Percentiles rank a stretch among this genome's conserved stretches.
Conservation (phyloP, 1,284 basidiomycete species). For the Leucocoprinus gongylophorus region DNA sequence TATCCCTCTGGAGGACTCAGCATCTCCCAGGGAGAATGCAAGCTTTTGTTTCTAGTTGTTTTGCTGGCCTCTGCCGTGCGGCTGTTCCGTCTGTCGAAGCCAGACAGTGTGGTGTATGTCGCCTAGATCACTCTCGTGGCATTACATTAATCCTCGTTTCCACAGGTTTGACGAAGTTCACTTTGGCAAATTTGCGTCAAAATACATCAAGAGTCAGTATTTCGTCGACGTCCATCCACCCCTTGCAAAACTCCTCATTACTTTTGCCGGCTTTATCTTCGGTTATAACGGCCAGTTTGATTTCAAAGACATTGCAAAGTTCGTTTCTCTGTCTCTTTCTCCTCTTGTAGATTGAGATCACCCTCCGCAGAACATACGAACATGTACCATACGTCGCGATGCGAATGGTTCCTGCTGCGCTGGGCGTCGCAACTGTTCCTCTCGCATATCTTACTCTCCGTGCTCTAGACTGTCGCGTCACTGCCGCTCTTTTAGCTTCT, state of each 20-base stretch:
- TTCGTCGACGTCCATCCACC: constrained; percentile 98
- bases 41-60: constrained; percentile 56
- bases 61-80: constrained; percentile 69
- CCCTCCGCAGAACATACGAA: constrained; percentile 61
- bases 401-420: constrained; percentile 86
- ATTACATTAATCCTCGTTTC: background rate
- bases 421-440: constrained; percentile 88
- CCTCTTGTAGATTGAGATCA: constrained; percentile 2
- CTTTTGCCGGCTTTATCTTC: constrained; percentile 79
- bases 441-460: constrained; percentile 92
- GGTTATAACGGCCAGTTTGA: constrained; percentile 95
- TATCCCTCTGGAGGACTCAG: constrained; percentile 59
- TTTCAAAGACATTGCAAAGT: constrained; percentile 97
- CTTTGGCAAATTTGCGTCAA: constrained; percentile 91
- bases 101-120: constrained; percentile 85
- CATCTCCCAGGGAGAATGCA: constrained; percentile 65
- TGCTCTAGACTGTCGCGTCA: constrained; percentile 82
- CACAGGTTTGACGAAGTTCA: constrained; percentile 93
- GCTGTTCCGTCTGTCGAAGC: constrained; percentile 73
- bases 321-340: constrained; percentile 16
- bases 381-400: constrained; percentile 93
- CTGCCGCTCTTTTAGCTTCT: constrained; percentile 84
- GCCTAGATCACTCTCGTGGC: background rate
- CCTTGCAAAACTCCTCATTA: constrained; percentile 92
- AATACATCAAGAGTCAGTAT: constrained; percentile 87